Evolutionary conservation across 2,329 filamentous ascomycete genomes (phyloP), one percentile per base, ranked within the genome.

Genomic region (Colletotrichum brevisporum): DNA sequence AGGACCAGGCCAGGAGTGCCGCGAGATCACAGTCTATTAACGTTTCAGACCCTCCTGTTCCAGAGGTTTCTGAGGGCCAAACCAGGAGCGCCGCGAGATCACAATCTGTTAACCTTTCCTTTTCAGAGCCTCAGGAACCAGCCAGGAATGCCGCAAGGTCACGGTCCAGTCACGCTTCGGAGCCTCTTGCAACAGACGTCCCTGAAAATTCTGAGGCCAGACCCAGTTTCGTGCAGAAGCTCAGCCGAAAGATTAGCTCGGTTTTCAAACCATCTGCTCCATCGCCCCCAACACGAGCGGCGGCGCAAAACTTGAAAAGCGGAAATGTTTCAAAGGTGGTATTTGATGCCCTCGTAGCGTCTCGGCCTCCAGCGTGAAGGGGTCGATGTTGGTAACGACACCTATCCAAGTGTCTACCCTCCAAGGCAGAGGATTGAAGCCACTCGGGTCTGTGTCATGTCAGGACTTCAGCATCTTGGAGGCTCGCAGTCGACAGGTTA

Each of bases 221-320:
- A 4, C 36, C 59, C 10, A 36, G 66, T 2, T 65, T 69, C 26
- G 15, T 69, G 41, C 55, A 54, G 39, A 63, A 51, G 21, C 41
- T 71, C 9, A 63, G 56, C 6, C 43, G 70, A 26, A 72, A 62
- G 53, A 31, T 71, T 1, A 71, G 63, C 18, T 70, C 68, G 9
- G 70, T 63, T 0, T 69, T 71, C 6, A 63, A 70, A 15, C 41
- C 43, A 2, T n/a, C 59, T 18, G n/a, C 18, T 1, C 26, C 10
- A 31, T 8, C 16, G 5, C 18, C 31, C 9, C n/a, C 36, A 21
- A 56, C 48, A 6, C 27, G 52, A 47, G 53, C 63, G 5, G 64
- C 60, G 12, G 56, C 57, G 21, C 27, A 52, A 18, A 63, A 53
- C 4, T 53, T 66, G 10, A 51, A 21, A 4, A 61, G 63, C 16